Evolutionary conservation across 1,284 basidiomycete genomes (phyloP).

Genomic region (Xerocomus minutiporus): DNA sequence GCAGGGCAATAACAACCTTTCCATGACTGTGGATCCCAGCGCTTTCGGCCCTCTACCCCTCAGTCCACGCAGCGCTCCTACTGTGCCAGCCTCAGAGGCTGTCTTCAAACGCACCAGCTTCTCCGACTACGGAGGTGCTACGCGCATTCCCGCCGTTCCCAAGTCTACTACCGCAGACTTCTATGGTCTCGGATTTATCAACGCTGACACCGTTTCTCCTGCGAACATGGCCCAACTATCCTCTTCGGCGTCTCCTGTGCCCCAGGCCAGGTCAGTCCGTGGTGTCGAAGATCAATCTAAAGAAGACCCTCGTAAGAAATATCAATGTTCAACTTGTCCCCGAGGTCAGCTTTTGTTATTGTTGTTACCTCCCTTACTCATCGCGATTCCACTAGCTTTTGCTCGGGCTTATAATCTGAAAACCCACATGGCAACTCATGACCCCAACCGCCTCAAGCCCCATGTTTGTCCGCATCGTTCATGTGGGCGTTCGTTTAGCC

Average conservation of each 20-base stretch:
- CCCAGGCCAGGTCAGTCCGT: constrained; percentile 37
- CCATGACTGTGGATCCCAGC: constrained; percentile 45
- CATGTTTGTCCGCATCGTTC: constrained; percentile 76
- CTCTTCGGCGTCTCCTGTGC: constrained; percentile 38
- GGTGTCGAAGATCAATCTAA: constrained; percentile 40
- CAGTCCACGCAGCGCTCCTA: constrained; percentile 54
- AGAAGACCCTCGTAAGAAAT: constrained; percentile 69
- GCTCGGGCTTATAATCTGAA: constrained; percentile 88
- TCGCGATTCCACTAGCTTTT: constrained; percentile 50
- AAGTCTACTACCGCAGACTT: constrained; percentile 52
- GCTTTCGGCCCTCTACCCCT: constrained; percentile 57
- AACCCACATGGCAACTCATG: constrained; percentile 87
- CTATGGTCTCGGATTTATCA: constrained; percentile 42
- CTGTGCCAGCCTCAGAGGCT: constrained; percentile 33
- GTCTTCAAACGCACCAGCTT: constrained; percentile 48
- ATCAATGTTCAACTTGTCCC: constrained; percentile 67
- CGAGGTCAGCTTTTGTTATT: constrained; percentile 45
- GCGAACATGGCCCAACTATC: constrained; percentile 51
- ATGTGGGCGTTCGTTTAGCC: constrained; percentile 82
- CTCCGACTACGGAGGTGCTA: constrained; percentile 57
- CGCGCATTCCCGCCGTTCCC: constrained; percentile 39
- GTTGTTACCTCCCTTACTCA: constrained; percentile 1
- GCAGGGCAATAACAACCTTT: constrained; percentile 37
- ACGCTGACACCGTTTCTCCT: constrained; percentile 46
- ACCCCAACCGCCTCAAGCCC: constrained; percentile 81